phyloP scores from a whole-genome alignment of 1,139 yeast species.

The Yarrowia galli region DNA sequence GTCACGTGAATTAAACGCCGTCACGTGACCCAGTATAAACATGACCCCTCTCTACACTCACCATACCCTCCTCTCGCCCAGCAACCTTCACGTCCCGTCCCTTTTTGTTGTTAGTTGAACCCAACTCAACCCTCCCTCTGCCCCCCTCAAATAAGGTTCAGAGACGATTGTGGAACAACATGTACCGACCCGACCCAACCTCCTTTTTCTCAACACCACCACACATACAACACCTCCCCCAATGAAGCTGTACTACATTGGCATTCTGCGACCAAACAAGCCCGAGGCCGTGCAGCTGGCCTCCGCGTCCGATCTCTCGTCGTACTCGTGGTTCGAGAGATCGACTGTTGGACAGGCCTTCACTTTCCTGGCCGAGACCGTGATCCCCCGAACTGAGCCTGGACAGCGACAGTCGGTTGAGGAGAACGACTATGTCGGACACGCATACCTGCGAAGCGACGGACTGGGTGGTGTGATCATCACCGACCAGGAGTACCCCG shows the following conservation, averaged over 20 bases:
- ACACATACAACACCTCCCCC: background rate
- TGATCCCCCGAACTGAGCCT: slow-evolving; percentile 82
- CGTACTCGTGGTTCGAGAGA: slow-evolving; percentile 88
- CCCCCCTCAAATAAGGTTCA: slow-evolving; percentile 9
- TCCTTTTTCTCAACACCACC: slow-evolving; percentile 27
- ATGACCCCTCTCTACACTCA: background rate
- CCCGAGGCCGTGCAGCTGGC: slow-evolving; percentile 70
- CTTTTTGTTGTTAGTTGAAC: too few relatives aligned
- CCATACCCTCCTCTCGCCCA: background rate
- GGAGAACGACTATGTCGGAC: slow-evolving; percentile 75
- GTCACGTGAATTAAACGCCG: background rate
- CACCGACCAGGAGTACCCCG: slow-evolving; percentile 95
- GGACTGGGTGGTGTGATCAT: slow-evolving; percentile 94
- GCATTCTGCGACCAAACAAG: slow-evolving; percentile 68
- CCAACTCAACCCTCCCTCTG: background rate
- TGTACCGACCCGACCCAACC: background rate
- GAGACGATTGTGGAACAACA: background rate
- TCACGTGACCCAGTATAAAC: background rate
- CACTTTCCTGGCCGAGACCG: slow-evolving; percentile 92
- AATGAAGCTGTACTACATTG: slow-evolving; percentile 93
- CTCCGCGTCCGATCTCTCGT: slow-evolving; percentile 80
- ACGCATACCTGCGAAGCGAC: slow-evolving; percentile 87
- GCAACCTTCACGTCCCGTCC: background rate
- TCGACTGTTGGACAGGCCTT: slow-evolving; percentile 71
- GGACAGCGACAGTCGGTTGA: slow-evolving; percentile 96